A percentile compares a stretch with the other conserved stretches of the same genome.
Conservation (phyloP, 345 rosid genomes). For the Populus euphratica region DNA sequence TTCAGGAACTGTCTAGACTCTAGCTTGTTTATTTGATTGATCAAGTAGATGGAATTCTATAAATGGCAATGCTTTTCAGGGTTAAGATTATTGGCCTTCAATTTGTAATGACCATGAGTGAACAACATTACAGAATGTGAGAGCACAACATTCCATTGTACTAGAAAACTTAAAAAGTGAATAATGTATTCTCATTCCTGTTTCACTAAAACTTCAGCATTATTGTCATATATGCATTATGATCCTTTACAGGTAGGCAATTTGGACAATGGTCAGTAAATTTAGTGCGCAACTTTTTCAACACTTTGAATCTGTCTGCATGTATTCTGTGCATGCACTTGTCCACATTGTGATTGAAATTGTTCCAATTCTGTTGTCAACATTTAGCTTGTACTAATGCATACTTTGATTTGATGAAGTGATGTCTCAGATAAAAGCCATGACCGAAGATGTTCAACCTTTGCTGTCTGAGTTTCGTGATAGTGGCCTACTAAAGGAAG, state of each 20-base stretch:
- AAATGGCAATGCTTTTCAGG: not conserved
- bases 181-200: not conserved
- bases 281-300: not conserved
- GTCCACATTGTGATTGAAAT: not conserved
- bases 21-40: not conserved
- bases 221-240: not conserved
- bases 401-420: conserved; percentile 57
- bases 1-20: not conserved
- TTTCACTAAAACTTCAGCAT: not conserved
- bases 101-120: not conserved
- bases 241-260: not conserved
- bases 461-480: conserved; percentile 83
- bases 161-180: not conserved
- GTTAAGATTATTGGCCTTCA: not conserved
- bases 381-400: conserved; percentile 41
- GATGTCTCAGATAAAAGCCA: conserved; percentile 91
- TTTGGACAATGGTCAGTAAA: not conserved
- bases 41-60: not conserved
- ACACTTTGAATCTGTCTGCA: not conserved
- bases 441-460: conserved; percentile 97
- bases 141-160: not conserved
- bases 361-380: not conserved
- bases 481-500: conserved; percentile 83
- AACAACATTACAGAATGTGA: not conserved
- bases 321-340: not conserved